phyloP scores from a whole-genome alignment of 208 protist genomes.

The Phytomonas sp. region DNA sequence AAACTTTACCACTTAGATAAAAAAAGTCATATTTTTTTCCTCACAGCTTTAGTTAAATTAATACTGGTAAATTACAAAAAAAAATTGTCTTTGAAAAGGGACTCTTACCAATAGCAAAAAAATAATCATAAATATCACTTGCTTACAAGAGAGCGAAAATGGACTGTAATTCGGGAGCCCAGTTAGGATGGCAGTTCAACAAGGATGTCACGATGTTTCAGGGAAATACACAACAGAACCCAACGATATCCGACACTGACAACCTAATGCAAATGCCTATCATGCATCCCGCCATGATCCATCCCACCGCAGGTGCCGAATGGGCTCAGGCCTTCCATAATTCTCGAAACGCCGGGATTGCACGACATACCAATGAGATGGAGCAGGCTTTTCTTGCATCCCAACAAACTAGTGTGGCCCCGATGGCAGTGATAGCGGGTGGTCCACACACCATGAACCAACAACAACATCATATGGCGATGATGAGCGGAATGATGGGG shows the following conservation, averaged over 20 bases:
- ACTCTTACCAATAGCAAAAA: conserved; percentile 5
- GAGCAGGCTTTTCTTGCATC: conserved; percentile 38
- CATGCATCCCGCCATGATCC: conserved; percentile 9
- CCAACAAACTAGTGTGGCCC: conserved; percentile 15
- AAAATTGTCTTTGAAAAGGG: conserved; percentile 6
- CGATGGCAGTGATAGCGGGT: conserved; percentile 18
- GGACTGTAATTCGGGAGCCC: conserved; percentile 62
- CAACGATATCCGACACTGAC: conserved; percentile 44
- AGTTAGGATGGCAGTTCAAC: conserved; percentile 59
- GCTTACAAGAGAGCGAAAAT: conserved; percentile 17
- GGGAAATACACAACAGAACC: conserved; percentile 26
- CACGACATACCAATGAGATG: conserved; percentile 54
- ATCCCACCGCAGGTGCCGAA: conserved; percentile 11
- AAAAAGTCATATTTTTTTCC: neutral
- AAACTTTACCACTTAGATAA: neutral
- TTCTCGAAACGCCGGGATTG: conserved; percentile 34
- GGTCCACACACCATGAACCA: conserved; percentile 25
- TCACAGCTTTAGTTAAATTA: neutral
- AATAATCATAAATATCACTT: neutral
- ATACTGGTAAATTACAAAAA: neutral
- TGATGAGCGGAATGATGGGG: conserved; percentile 43
- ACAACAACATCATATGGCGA: conserved; percentile 18
- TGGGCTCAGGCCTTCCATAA: conserved; percentile 55
- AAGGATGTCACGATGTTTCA: conserved; percentile 66
- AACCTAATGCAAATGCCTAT: conserved; percentile 26